Conservation (phyloP, 805 yeast genomes). For the Kazachstania bromeliacearum region DNA sequence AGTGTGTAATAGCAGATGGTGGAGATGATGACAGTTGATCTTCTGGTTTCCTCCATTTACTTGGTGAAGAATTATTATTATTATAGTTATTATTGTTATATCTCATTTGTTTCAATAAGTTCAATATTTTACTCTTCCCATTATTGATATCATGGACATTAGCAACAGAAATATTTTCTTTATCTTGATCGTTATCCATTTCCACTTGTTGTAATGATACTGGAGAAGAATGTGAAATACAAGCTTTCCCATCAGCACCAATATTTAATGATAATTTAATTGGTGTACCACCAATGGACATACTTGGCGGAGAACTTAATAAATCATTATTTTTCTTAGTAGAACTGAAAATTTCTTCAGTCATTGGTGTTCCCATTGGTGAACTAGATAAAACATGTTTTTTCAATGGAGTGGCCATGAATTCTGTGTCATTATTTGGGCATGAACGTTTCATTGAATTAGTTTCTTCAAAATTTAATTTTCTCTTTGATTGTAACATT, state of each 20-base stretch:
- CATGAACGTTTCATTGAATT: too few species aligned
- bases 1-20: conserved; percentile 6
- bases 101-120: conserved; percentile 25
- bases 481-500: too few species aligned
- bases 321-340: conserved; percentile 3
- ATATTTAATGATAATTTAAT: conserved; percentile 22
- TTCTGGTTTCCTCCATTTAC: not conserved
- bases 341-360: conserved; percentile 5
- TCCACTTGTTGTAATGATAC: not conserved
- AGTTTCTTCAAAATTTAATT: too few species aligned
- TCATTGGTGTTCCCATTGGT: conserved; percentile 5
- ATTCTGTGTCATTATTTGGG: too few species aligned
- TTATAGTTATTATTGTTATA: conserved; percentile 2
- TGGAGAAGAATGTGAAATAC: conserved; percentile 10
- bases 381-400: not conserved
- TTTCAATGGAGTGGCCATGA: not conserved
- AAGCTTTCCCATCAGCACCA: conserved; percentile 29
- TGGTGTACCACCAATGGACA: conserved; percentile 2
- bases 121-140: conserved; percentile 22
- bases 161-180: not conserved
- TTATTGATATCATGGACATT: conserved; percentile 3
- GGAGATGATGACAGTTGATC: conserved; percentile 2
- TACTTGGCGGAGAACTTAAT: conserved; percentile 4
- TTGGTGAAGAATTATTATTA: not conserved
- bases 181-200: not conserved